phyloP scores from a whole-genome alignment of 2,329 filamentous ascomycete species.

The Calonectria hongkongensis region DNA sequence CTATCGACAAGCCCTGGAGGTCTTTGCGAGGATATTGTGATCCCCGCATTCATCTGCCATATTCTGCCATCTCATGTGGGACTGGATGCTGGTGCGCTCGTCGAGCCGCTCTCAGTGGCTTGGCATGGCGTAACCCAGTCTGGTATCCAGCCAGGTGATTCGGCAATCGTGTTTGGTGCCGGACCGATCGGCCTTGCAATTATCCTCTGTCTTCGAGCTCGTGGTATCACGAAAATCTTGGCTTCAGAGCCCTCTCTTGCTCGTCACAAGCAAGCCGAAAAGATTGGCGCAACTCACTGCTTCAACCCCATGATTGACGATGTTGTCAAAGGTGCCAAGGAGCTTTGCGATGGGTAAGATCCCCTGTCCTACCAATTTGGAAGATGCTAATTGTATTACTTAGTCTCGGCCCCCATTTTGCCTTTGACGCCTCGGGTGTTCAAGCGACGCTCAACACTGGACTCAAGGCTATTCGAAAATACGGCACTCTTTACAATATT shows the following conservation, averaged over 20 bases:
- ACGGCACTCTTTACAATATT: conserved; percentile 17
- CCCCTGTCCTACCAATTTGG: background rate
- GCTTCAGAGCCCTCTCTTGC: conserved; percentile 67
- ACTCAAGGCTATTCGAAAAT: conserved; percentile 12
- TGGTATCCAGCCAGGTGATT: background rate
- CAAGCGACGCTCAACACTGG: conserved; percentile 21
- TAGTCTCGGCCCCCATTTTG: conserved; percentile 21
- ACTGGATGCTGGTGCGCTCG: conserved; percentile 71
- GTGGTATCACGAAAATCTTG: conserved; percentile 72
- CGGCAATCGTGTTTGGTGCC: conserved; percentile 75
- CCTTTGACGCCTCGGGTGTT: conserved; percentile 23
- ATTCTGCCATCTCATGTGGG: background rate
- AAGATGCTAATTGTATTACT: background rate
- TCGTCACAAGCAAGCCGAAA: conserved; percentile 57
- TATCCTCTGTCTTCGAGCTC: conserved; percentile 74
- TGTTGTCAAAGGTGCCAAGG: background rate
- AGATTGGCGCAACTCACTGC: conserved; percentile 68
- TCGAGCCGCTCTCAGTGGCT: conserved; percentile 78
- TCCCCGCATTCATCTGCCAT: conserved; percentile 13
- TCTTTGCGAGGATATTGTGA: conserved; percentile 20
- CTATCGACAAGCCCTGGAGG: conserved; percentile 35
- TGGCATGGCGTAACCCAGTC: conserved; percentile 67
- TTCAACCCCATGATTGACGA: background rate
- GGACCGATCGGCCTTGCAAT: conserved; percentile 78
- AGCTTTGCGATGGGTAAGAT: conserved; percentile 5